These are phyloP conservation scores for Podospora fimiseda DNA, from an alignment of 495 filamentous ascomycete genomes.

Conservation along the genomic window DNA sequence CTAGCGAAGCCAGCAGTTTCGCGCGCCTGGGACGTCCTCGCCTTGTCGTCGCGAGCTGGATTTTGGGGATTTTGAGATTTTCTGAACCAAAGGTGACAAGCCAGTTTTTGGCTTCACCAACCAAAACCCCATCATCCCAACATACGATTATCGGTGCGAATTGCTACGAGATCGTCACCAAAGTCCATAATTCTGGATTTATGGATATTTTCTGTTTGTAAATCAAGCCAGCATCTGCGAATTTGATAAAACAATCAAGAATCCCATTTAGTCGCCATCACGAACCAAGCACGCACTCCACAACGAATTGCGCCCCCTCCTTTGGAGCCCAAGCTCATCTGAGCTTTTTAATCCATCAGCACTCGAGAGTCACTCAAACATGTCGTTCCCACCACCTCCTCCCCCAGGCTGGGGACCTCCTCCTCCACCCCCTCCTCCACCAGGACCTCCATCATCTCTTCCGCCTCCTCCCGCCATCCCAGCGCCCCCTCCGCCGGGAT, in stretches of 20 bases:
- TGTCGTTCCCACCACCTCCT: conserved; percentile 63
- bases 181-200: not conserved
- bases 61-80: too few relatives aligned
- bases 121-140: conserved; percentile 5
- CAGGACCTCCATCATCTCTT: conserved; percentile 67
- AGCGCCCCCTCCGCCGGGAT: conserved; percentile 84
- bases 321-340: conserved; percentile 5
- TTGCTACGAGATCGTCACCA: conserved; percentile 9
- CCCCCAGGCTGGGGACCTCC: conserved; percentile 50
- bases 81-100: conserved; percentile 17
- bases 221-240: too few relatives aligned
- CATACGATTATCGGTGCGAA: conserved; percentile 15
- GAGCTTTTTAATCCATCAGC: conserved; percentile 9
- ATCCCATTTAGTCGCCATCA: too few relatives aligned
- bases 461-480: conserved; percentile 58
- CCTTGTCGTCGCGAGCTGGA: conserved; percentile 9
- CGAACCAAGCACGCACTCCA: not conserved
- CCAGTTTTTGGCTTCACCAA: conserved; percentile 24
- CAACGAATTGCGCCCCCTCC: not conserved
- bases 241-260: too few relatives aligned
- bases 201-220: conserved; percentile 6
- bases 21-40: conserved; percentile 17
- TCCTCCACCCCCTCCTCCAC: conserved; percentile 68
- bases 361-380: conserved; percentile 29
- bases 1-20: conserved; percentile 13